Evolutionary conservation across 2,329 filamentous ascomycete species (phyloP).

Genomic region (Blastomyces silverae): DNA sequence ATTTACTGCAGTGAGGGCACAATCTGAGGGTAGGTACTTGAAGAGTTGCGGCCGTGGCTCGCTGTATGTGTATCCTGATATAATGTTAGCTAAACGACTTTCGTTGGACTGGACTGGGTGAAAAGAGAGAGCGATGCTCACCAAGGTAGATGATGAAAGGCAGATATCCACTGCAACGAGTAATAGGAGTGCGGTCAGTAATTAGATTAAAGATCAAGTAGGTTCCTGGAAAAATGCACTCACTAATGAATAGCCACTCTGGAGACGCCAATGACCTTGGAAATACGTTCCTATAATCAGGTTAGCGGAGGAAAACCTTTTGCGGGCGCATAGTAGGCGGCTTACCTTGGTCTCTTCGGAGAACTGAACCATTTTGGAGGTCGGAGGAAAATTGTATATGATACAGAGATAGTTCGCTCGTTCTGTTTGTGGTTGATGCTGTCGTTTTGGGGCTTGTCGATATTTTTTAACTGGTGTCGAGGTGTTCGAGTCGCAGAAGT

Average conservation of each 20-base stretch:
- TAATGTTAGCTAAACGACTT: conserved; percentile 15
- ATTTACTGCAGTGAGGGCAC: not conserved
- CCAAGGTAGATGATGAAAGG: conserved; percentile 95
- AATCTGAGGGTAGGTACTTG: conserved; percentile 49
- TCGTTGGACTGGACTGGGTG: not conserved
- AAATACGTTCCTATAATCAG: conserved; percentile 82
- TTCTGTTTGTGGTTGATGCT: not conserved
- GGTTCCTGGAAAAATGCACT: conserved; percentile 30
- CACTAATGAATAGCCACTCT: conserved; percentile 95
- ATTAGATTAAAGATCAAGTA: conserved; percentile 32
- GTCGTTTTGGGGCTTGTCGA: not conserved
- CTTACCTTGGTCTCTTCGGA: conserved; percentile 94
- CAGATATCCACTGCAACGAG: conserved; percentile 69
- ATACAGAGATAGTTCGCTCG: not conserved
- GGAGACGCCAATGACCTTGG: conserved; percentile 90
- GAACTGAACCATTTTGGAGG: conserved; percentile 52
- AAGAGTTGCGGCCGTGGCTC: conserved; percentile 78
- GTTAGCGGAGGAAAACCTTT: conserved; percentile 1
- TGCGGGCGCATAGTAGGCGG: conserved; percentile 17
- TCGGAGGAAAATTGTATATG: not conserved
- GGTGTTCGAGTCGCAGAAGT: not conserved
- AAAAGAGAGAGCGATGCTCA: conserved; percentile 41
- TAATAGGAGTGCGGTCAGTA: conserved; percentile 20
- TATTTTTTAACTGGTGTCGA: not conserved
- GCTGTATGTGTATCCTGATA: conserved; percentile 81